Base-by-base conservation (phyloP, 2,329 filamentous ascomycete species). In the Xenosphaeropsis pyriputrescens region DNA sequence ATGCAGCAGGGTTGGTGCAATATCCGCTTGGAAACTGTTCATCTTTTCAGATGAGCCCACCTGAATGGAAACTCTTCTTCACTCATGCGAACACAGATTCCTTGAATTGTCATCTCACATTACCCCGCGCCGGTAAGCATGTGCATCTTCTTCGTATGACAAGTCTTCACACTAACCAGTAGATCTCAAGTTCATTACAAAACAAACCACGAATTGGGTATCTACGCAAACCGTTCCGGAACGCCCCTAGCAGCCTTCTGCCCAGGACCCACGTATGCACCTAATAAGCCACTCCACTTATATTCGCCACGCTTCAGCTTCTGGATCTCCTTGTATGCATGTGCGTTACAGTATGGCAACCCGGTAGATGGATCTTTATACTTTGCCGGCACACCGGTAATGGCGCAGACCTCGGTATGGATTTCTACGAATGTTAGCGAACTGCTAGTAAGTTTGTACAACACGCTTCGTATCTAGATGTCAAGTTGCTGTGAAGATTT, bases 321-420 rank as follows among this genome's bases (percentile, higher is more conserved):
- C 50, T 84, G 79, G 34, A 96, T 80, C 56, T 93, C 78, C 49
- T 75, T 75, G 60, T 86, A 95, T 0, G 86, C 88, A 44, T 79
- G 72, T 32, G 75, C 65, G 54, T 89, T 89, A 45, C 75, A 71
- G 58, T 89, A 98, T 1, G 79, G 75, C 13, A 96, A 67, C 0
- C 84, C 83, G 0, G 89, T 96, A 47, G 73, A 71, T 0, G 86
- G 85, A 56, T 98, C 91, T 17, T 78, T 73, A 57, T 93, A 96
- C 39, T 75, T 75, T 11, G 89, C 91, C 4, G 79, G 74, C 38
- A 79, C 72, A 50, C 79, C 81, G 1, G 85, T 95, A 53, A 96
- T 88, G 35, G 78, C 79, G 57, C 91, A 98, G 22, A 79, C 64
- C 33, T 68, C 62, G 43, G 56, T 58, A 39, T 39, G 39, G 38